Evolutionary conservation across 805 yeast species (phyloP), one percentile per base, ranked within the genome.

Genomic region (Maudiozyma turicensis): DNA sequence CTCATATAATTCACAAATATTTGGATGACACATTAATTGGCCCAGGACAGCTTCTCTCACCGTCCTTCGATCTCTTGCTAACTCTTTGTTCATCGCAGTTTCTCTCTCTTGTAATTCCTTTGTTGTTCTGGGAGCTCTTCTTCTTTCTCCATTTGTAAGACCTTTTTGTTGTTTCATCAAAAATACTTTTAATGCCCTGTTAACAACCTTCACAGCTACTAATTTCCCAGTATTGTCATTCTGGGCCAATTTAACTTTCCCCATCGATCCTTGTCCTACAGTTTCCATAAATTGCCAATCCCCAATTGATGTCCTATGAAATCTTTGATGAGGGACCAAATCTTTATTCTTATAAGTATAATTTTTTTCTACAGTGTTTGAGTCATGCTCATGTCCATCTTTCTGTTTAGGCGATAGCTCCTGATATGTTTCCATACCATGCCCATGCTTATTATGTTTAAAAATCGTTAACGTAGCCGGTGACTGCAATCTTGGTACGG

Each of bases 261-360:
- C 99, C 99, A 93, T 93, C 0, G 96, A 88, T 3, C 99, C 99
- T 2, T 98, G 96, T 41, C 99, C 99, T 43, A 93, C 86, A 2
- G 96, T 89, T 67, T 88, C 88, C 50, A 86, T 76, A 58, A 91
- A 90, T 58, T 87, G 95, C 99, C 99, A 91, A 55, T 93, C 96
- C 11, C 98, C 50, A 11, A 48, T 9, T 0, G 44, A 20, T 13
- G 34, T 26, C 28, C 45, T 42, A 28, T 33, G 40, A 14, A 33
- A 40, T 11, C 34, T 31, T 7, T 37, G 6, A 14, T 43, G 34
- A 28, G 29, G 29, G 11, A 13, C 4, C 9, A 29, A 7, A 15
- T 37, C 10, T 28, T 6, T 40, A 40, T 28, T 13, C 28, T 34
- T 40, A 28, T 30, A 40, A 28, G 30, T 38, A 10, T 38, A 38